phyloP scores from a whole-genome alignment of 345 rosid genomes.

The Dipteronia sinensis region DNA sequence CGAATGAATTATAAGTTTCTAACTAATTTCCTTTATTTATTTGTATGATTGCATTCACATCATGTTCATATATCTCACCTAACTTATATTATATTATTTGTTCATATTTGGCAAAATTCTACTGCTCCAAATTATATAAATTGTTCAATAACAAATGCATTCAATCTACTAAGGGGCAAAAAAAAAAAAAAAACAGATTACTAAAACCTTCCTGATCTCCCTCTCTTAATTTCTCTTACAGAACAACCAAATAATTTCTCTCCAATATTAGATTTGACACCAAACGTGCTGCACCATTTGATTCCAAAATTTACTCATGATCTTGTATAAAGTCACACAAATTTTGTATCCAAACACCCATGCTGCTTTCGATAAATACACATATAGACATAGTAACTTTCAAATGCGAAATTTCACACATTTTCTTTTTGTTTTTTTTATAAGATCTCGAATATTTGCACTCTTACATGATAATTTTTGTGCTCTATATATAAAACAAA shows the following conservation, averaged over 20 bases:
- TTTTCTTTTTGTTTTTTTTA: too few relatives aligned
- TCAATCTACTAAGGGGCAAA: background rate
- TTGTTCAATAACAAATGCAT: background rate
- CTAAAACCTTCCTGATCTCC: background rate
- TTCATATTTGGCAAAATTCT: background rate
- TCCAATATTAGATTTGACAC: conserved; percentile 1
- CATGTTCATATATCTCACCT: conserved; percentile 13
- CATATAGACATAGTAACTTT: background rate
- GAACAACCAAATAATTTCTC: background rate
- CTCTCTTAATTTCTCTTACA: background rate
- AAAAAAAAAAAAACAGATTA: background rate
- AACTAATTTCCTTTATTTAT: conserved; percentile 2
- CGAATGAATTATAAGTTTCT: conserved; percentile 11
- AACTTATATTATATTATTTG: background rate
- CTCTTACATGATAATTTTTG: too few relatives aligned
- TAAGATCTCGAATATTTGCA: too few relatives aligned
- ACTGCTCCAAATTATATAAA: background rate
- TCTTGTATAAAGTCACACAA: conserved; percentile 17
- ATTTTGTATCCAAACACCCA: background rate
- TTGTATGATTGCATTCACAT: conserved; percentile 3
- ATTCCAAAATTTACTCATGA: conserved; percentile 12
- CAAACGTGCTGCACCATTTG: conserved; percentile 29
- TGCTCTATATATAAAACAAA: too few relatives aligned
- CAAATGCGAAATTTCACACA: too few relatives aligned
- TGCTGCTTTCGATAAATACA: background rate